Evolutionary conservation across 2,329 filamentous ascomycete genomes (phyloP), one percentile per base, ranked within the genome.

Genomic region (Rhytidhysteron rufulum): DNA sequence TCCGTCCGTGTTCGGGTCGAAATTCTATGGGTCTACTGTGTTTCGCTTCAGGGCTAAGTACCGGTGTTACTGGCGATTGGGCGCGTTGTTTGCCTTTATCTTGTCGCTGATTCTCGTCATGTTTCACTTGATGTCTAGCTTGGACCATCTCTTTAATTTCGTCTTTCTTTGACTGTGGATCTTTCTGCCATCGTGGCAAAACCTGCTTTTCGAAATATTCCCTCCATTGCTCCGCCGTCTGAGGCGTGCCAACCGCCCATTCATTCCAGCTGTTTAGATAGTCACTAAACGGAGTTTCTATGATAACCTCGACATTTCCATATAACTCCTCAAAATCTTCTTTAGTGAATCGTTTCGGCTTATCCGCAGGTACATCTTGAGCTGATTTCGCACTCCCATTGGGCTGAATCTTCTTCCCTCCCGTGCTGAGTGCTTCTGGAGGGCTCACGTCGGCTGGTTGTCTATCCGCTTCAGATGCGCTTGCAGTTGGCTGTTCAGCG

Each of bases 161-260:
- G 9, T 52, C 35, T 27, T 49, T 52, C 41, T 62, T 61, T 29
- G 31, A 47, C 1, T 27, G 31, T 3, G 54, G 42, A 41, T 64
- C 62, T 9, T 40, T 39, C 15, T 50, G 25, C 59, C 59, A 65
- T 25, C 60, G 54, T 6, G 59, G 60, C 18, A 44, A 44, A 9
- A 65, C 59, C 4, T 58, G 50, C 32, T 60, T 59, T 25, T 62
- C 58, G 15, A 57, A 64, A 37, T 61, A 65, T 37, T 62, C 54
- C 36, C 45, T 50, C 60, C 60, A 65, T 31, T 62, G 53, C 25
- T 55, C 48, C 3, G 50, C 48, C 4, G 58, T 57, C 24, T 62
- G 54, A 2, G 45, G 42, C 20, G 45, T 46, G 0, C 3, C 5
- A 34, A 52, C 39, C 2, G 60, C 58, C 51, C 50, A 62, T 2